Evolutionary conservation across 1,284 basidiomycete genomes (phyloP), one percentile per base, ranked within the genome.

Genomic region (Leccinum subspadiceum): DNA sequence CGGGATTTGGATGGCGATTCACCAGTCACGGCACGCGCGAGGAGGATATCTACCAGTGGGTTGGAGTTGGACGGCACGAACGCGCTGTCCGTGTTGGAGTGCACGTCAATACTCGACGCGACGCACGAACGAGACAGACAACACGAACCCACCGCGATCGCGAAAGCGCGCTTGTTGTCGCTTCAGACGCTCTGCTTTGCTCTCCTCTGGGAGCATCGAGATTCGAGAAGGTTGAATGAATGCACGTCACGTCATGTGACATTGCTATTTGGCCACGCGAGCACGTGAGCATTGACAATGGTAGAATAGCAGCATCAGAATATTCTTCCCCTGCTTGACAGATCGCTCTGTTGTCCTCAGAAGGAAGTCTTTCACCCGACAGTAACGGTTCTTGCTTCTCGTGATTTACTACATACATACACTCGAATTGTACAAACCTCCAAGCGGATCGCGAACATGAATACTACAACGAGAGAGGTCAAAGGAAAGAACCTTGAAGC

Each of bases 151-250:
- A 62, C 85, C 85, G 55, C 85, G 79, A 70, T 86, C 82, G 51
- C 86, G 78, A 67, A 85, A 84, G 31, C 85, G 77, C 44, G 83
- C 77, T 64, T 86, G 83, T 60, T 82, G 83, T 41, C 83, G 78
- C 63, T 84, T 77, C 12, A 81, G 66, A 48, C 86, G 80, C 53
- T 83, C 73, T 0, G 79, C 78, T 53, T 83, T 77, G 68, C 85
- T 87, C 52, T 82, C 82, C 57, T 82, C 79, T 20, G 24, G 44
- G 10, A 22, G 44, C 44, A 46, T 24, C 24, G 24, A 24, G 24
- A 24, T 22, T 26, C 26, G 26, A 44, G 39, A 35, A 37, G 35
- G 35, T 44, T 44, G 41, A 44, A 41, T 44, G 41, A 44, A 41
- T 41, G 39, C n/a, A 44, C n/a, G 44, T 46, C 9, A 20, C n/a